Conservation (phyloP, 176 grass and related monocot genomes). For the Oryza coarctata region DNA sequence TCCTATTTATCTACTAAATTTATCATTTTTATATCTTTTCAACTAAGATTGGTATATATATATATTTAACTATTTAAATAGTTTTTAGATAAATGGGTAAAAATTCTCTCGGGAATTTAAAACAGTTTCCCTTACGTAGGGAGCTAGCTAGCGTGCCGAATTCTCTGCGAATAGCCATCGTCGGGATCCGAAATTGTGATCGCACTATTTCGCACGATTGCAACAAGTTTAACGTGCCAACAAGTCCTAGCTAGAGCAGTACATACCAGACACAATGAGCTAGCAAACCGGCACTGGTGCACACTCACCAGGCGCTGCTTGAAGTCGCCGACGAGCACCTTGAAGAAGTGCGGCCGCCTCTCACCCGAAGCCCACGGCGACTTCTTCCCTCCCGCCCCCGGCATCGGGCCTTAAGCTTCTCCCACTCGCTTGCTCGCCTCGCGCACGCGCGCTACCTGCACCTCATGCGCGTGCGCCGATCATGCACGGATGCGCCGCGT, state of each 20-base stretch:
- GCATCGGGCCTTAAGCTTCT: background rate
- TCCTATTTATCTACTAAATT: too few relatives aligned
- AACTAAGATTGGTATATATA: too few relatives aligned
- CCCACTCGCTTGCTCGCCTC: background rate
- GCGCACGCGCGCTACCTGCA: background rate
- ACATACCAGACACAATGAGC: background rate
- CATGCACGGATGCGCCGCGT: background rate
- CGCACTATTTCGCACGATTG: background rate
- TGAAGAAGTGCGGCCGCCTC: conserved; percentile 90
- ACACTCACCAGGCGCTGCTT: conserved; percentile 64
- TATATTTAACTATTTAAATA: too few relatives aligned
- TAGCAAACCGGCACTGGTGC: background rate
- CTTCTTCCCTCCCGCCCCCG: conserved; percentile 19
- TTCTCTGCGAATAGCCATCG: background rate
- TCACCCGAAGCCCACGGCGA: conserved; percentile 28
- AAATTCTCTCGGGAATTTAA: too few relatives aligned
- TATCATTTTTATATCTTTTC: too few relatives aligned
- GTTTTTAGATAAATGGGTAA: too few relatives aligned
- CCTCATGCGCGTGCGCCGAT: background rate
- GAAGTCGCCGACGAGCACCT: conserved; percentile 88
- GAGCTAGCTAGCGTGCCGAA: too few relatives aligned
- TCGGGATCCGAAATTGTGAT: background rate
- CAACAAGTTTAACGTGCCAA: too few relatives aligned
- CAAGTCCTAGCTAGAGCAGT: background rate
- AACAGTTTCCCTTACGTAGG: too few relatives aligned